Base-by-base conservation (phyloP, 2,329 filamentous ascomycete species). In the Trichoderma koningii region DNA sequence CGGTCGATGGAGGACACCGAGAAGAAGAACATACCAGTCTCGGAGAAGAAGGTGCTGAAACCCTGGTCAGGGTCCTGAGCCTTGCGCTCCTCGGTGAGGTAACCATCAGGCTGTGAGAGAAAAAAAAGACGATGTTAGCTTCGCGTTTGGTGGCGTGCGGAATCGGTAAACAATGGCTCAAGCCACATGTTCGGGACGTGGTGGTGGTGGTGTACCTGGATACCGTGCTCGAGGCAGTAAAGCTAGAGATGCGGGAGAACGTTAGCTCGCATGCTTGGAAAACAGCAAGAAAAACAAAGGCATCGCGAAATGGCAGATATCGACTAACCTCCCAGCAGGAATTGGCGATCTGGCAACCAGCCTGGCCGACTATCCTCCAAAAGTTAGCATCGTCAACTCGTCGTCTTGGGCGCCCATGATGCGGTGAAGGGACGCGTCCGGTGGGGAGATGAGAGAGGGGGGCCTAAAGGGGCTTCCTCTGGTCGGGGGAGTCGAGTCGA, bases 11-110 rank as follows among this genome's bases (percentile, higher is more conserved):
- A 51, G 48, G 14, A n/a, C 10, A 17, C n/a, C 23, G 15, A n/a
- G 10, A 34, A 52, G 34, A 14, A 26, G 21, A 60, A 42, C 73
- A 67, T 91, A 98, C 95, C 94, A 76, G 95, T 98, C 87, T 99
- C 95, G 73, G 94, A 97, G 87, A 99, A 99, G 88, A 99, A 99
- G 76, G 95, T 99, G 86, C 93, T 97, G 88, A 99, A 99, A 72
- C 95, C 95, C 77, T 97, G 91, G 80, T 98, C 95, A 70, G 93
- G 91, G 70, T 96, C 91, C 77, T 89, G 88, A 74, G 87, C 88
- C 87, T 98, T 97, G 82, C 93, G 93, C 87, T 98, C 94, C 78
- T 97, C 94, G 71, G 93, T 98, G 80, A 99, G 89, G 85, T 91
- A 98, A 80, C 95, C 95, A 88, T 99, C 95, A 74, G 95, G 94